Percentiles rank a stretch among this genome's conserved stretches.
Conservation (phyloP, 1,284 basidiomycete genomes). For the Gastroboletus turbinatus region DNA sequence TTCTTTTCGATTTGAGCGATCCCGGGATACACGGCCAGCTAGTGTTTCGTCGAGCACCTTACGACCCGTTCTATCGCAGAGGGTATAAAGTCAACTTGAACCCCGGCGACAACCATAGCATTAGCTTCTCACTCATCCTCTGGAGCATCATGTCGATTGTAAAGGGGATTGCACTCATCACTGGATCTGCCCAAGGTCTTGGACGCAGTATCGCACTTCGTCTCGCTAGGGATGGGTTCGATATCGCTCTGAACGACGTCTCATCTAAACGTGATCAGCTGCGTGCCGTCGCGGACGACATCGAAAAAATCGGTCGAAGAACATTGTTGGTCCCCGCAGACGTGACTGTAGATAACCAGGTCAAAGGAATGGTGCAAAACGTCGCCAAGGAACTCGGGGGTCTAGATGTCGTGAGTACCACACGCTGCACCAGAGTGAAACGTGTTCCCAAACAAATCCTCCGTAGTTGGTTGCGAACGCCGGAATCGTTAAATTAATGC, state of each 20-base stretch:
- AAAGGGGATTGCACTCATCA: conserved; percentile 13
- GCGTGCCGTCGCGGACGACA: conserved; percentile 2
- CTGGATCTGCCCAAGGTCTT: conserved; percentile 14
- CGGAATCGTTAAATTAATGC: not conserved
- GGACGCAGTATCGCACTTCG: conserved; percentile 15
- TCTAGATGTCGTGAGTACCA: conserved; percentile 8
- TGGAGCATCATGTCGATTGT: not conserved
- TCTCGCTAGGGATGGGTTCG: conserved; percentile 15
- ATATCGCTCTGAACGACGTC: conserved; percentile 16
- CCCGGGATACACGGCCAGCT: too few species aligned
- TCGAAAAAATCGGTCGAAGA: conserved; percentile 8
- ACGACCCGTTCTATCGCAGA: too few species aligned
- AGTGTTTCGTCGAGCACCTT: too few species aligned
- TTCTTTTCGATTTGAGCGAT: not conserved
- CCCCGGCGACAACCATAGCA: too few species aligned
- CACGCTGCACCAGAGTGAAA: not conserved
- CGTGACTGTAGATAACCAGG: conserved; percentile 2
- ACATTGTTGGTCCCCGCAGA: conserved; percentile 1
- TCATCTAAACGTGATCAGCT: conserved; percentile 7
- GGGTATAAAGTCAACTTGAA: too few species aligned
- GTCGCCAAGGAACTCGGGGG: conserved; percentile 4
- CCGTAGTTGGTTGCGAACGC: conserved; percentile 14
- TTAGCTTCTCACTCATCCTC: too few species aligned
- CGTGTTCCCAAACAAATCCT: not conserved
- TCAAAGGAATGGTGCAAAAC: conserved; percentile 6